A percentile compares a stretch with the other conserved stretches of the same genome.
Evolutionary conservation across 331 rosid genomes (phyloP).

Genomic region (Ulmus americana): DNA sequence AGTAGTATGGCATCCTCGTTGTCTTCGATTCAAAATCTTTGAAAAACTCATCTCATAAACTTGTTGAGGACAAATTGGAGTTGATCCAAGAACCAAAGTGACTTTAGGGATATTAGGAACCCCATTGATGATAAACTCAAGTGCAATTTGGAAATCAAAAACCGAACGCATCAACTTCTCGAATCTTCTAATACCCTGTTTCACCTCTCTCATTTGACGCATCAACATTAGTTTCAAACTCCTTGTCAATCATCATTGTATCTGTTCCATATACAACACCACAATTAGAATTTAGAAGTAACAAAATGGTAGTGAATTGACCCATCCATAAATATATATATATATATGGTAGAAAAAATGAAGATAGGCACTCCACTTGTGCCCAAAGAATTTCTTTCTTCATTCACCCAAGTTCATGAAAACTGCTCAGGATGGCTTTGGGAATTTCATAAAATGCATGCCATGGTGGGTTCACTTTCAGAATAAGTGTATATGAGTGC

Average conservation of each 20-base stretch:
- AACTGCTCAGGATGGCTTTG: not conserved
- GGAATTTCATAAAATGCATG: slow-evolving; percentile 5
- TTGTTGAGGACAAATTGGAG: too few species aligned
- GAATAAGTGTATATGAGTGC: slow-evolving; percentile 28
- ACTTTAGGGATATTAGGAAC: too few species aligned
- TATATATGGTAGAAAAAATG: slow-evolving; percentile 4
- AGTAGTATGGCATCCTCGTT: too few species aligned
- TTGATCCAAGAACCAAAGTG: too few species aligned
- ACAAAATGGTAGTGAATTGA: slow-evolving; percentile 25
- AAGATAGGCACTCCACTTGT: slow-evolving; percentile 1
- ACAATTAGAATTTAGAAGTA: slow-evolving; percentile 13
- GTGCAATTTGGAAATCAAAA: too few species aligned
- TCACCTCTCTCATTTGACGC: too few species aligned
- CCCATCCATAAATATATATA: slow-evolving; percentile 22
- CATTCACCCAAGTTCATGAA: slow-evolving; percentile 22
- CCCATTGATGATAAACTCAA: too few species aligned
- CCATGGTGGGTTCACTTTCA: not conserved
- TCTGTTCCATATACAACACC: slow-evolving; percentile 16
- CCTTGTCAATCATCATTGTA: slow-evolving; percentile 13
- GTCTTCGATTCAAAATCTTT: too few species aligned
- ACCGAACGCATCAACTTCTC: too few species aligned
- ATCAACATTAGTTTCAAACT: not conserved
- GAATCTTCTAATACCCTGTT: too few species aligned
- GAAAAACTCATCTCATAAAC: too few species aligned
- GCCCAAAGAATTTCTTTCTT: slow-evolving; percentile 10